Evolutionary conservation across 176 grass and related monocot genomes (phyloP).

Genomic region (Eragrostis curvula): DNA sequence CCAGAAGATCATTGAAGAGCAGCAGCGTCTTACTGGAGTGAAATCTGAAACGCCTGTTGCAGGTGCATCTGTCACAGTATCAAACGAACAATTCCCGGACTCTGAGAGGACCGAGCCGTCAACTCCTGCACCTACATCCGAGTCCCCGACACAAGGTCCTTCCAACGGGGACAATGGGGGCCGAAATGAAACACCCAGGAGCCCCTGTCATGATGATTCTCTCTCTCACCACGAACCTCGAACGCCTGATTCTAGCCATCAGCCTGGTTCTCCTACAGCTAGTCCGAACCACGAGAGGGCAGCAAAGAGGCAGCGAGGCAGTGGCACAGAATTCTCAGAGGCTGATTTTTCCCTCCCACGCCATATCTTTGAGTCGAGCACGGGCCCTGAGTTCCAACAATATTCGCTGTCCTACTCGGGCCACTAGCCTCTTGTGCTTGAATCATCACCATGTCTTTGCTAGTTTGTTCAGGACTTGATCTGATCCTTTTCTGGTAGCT

Average conservation of each 20-base stretch:
- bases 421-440: slow-evolving; percentile 22
- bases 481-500: slow-evolving; percentile 16
- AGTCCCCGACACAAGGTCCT: slow-evolving; percentile 58
- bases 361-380: slow-evolving; percentile 79
- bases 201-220: slow-evolving; percentile 58
- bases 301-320: slow-evolving; percentile 40
- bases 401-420: slow-evolving; percentile 49
- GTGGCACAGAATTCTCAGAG: slow-evolving; percentile 36
- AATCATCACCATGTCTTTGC: slow-evolving; percentile 16
- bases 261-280: slow-evolving; percentile 49
- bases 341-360: slow-evolving; percentile 54
- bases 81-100: slow-evolving; percentile 55
- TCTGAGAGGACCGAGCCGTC: slow-evolving; percentile 81
- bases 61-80: slow-evolving; percentile 35
- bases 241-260: slow-evolving; percentile 82
- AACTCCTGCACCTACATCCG: slow-evolving; percentile 73
- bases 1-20: slow-evolving; percentile 98
- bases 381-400: slow-evolving; percentile 67
- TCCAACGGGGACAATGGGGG: slow-evolving; percentile 48
- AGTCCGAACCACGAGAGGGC: slow-evolving; percentile 67
- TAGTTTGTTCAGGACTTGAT: slow-evolving; percentile 37
- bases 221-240: slow-evolving; percentile 53
- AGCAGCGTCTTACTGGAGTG: slow-evolving; percentile 63
- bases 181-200: slow-evolving; percentile 41
- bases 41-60: slow-evolving; percentile 49